phyloP scores from a whole-genome alignment of 192 early-diverging fungal species.

The Chytriomyces sp. region DNA sequence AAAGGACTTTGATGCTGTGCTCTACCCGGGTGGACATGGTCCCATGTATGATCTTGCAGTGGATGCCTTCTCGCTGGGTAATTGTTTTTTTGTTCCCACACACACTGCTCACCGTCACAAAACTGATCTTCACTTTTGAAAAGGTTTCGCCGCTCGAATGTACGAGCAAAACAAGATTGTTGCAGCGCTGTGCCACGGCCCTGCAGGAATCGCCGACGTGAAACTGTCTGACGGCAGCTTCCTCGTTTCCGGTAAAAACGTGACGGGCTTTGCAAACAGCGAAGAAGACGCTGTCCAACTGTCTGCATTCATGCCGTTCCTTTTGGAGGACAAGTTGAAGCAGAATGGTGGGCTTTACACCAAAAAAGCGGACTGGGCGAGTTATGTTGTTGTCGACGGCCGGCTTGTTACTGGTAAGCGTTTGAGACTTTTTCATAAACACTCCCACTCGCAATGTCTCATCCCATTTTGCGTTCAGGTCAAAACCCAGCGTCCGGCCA shows the following conservation, averaged over 20 bases:
- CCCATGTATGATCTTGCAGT: conserved; percentile 61
- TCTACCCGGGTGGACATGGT: conserved; percentile 66
- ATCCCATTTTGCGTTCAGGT: too few species aligned
- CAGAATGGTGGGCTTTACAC: conserved; percentile 61
- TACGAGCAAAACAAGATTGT: conserved; percentile 60
- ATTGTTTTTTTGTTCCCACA: background rate
- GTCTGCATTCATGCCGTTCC: conserved; percentile 44
- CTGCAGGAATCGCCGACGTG: conserved; percentile 68
- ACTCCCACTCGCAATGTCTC: too few species aligned
- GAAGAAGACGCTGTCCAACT: conserved; percentile 64
- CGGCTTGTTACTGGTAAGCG: conserved; percentile 76
- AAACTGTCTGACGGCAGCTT: conserved; percentile 64
- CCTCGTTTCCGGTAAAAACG: conserved; percentile 64
- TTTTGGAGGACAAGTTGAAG: conserved; percentile 30
- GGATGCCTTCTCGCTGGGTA: conserved; percentile 46
- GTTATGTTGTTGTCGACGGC: conserved; percentile 63
- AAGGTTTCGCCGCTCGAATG: conserved; percentile 39
- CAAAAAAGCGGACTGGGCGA: conserved; percentile 56
- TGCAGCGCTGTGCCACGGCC: conserved; percentile 66
- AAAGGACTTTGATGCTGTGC: conserved; percentile 51
- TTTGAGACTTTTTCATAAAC: too few species aligned
- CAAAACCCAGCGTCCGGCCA: conserved; percentile 6
- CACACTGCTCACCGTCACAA: background rate
- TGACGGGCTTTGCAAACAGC: conserved; percentile 76
- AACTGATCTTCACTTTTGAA: too few species aligned